Evolutionary conservation across 1,284 basidiomycete genomes (phyloP), one percentile per base, ranked within the genome.

Genomic region (Coniferiporia sulphurascens): DNA sequence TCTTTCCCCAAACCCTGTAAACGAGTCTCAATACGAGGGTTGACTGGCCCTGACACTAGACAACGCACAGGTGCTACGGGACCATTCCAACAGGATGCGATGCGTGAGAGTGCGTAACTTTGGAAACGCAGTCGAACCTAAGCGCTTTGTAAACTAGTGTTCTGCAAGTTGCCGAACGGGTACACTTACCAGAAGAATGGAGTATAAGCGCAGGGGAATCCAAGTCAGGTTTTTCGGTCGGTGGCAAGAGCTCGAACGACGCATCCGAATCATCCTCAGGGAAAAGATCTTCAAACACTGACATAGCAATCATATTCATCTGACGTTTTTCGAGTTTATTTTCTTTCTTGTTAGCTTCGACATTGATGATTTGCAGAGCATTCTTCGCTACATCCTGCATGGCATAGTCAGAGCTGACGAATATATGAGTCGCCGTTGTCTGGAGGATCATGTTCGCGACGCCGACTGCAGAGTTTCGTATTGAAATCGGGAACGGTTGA

Each of bases 401-500:
- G 6, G 60, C 44, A 4, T 48, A 38, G 46, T 59, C 60, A 5
- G 17, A 19, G 19, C 45, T 51, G 21, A 59, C 57, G 43, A 62
- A 59, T 21, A 62, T 17, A 15, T 59, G 50, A 17, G 38, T 34
- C 12, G 51, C 15, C 21, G 45, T 35, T 36, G 63, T 64, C 44
- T 55, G 52, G 12, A 56, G 27, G 19, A 63, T 35, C 32, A 64
- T 52, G 43, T 63, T 57, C 27, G 63, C 63, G 17, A 64, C 45
- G 38, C 59, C 61, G 17, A 52, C 50, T 9, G 58, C 43, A 9
- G 61, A 63, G 41, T 63, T 61, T 27, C 62, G 51, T 4, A 56
- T 48, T 9, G 61, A 64, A 43, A 65, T 61, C 21, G 62, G 61
- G 45, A 65, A 65, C 15, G 62, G 60, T 36, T 63, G 61, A 48